Conservation (phyloP, 495 filamentous ascomycete species). For the Ramalina intermedia region DNA sequence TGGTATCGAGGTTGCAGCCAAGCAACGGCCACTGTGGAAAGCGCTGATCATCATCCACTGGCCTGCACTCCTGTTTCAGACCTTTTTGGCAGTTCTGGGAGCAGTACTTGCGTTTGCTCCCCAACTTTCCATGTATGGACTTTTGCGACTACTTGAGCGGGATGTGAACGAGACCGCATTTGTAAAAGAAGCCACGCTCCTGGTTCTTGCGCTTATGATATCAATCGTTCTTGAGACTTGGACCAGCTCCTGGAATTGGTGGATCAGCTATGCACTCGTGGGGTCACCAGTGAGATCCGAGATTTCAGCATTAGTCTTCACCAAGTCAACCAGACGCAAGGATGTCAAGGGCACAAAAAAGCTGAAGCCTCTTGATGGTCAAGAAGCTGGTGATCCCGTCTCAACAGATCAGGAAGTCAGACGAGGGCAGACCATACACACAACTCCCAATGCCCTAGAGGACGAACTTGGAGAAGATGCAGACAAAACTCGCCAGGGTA, state of each 20-base stretch:
- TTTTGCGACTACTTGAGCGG: conserved; percentile 49
- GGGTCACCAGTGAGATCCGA: conserved; percentile 53
- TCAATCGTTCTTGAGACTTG: conserved; percentile 39
- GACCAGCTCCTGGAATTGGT: conserved; percentile 48
- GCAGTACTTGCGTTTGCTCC: conserved; percentile 51
- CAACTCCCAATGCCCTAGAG: conserved; percentile 2
- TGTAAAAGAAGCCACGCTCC: conserved; percentile 44
- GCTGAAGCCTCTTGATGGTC: conserved; percentile 16
- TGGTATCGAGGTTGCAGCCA: conserved; percentile 36
- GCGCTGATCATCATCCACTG: conserved; percentile 42
- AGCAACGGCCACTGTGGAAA: conserved; percentile 44
- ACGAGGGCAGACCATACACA: neutral
- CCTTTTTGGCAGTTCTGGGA: conserved; percentile 26
- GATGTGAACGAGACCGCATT: conserved; percentile 27
- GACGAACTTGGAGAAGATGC: conserved; percentile 37
- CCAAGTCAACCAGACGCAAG: conserved; percentile 66
- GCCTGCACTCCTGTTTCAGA: conserved; percentile 37
- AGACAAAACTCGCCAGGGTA: conserved; percentile 57
- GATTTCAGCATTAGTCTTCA: conserved; percentile 57
- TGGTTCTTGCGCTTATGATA: conserved; percentile 48
- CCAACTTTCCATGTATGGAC: conserved; percentile 50
- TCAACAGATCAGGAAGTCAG: neutral
- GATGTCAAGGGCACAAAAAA: conserved; percentile 49
- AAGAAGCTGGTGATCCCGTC: neutral
- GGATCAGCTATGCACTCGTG: conserved; percentile 49